Conservation (phyloP, 1,139 yeast species). For the Pichiaceae sp. region DNA sequence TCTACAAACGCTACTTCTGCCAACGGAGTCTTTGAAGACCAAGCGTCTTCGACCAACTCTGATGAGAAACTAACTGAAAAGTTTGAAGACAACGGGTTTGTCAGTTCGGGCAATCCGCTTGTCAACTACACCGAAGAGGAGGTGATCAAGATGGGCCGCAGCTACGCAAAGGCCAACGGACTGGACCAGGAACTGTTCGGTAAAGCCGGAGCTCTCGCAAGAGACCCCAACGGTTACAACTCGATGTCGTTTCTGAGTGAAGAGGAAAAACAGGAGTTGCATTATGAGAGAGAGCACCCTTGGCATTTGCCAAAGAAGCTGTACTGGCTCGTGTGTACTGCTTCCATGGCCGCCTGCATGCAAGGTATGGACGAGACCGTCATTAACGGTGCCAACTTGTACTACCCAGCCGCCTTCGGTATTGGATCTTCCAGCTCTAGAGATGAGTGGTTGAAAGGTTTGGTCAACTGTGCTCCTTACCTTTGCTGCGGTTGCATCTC, state of each 20-base stretch:
- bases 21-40: constrained; percentile 3
- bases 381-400: constrained; percentile 73
- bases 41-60: no score
- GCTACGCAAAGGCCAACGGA: constrained; percentile 53
- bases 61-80: no score
- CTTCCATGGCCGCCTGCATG: constrained; percentile 84
- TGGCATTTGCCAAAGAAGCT: constrained; percentile 60
- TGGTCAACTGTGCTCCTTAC: constrained; percentile 77
- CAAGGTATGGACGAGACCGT: constrained; percentile 94
- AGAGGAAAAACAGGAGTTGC: constrained; percentile 50
- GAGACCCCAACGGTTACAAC: constrained; percentile 51
- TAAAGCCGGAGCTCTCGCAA: constrained; percentile 69
- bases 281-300: constrained; percentile 47
- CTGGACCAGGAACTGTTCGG: constrained; percentile 62
- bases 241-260: constrained; percentile 49
- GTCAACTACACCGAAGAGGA: constrained; percentile 56
- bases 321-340: constrained; percentile 57
- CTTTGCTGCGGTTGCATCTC: constrained; percentile 62
- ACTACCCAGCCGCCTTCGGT: constrained; percentile 53
- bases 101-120: constrained; percentile 44
- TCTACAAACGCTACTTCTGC: no score
- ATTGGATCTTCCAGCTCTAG: constrained; percentile 38
- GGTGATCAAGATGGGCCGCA: constrained; percentile 63
- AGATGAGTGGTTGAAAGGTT: constrained; percentile 63
- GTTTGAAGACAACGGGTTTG: constrained; percentile 2